These are phyloP conservation scores for Passalora sequoiae DNA, from an alignment of 2,329 filamentous ascomycete genomes.

Conservation along the genomic window DNA sequence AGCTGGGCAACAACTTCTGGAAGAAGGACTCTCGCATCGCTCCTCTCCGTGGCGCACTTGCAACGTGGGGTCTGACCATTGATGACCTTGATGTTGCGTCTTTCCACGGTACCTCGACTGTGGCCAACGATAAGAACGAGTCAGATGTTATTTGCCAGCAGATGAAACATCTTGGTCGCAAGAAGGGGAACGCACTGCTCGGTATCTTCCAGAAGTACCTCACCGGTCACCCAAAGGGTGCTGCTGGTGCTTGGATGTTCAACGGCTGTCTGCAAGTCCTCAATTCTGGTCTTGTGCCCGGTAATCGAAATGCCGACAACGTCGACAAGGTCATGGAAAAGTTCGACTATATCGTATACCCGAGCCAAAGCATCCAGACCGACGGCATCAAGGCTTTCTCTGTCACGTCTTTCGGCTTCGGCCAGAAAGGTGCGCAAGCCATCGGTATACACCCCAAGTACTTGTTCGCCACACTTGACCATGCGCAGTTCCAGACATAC, in stretches of 20 bases:
- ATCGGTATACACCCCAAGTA: slow-evolving; percentile 97
- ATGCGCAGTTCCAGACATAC: slow-evolving; percentile 76
- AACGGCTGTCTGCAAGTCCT: slow-evolving; percentile 96
- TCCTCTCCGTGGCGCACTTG: slow-evolving; percentile 88
- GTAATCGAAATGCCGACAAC: slow-evolving; percentile 97
- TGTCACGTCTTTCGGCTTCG: slow-evolving; percentile 97
- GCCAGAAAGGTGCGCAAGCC: slow-evolving; percentile 95
- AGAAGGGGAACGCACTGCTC: slow-evolving; percentile 91
- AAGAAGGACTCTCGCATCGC: slow-evolving; percentile 90
- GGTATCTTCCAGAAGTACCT: slow-evolving; percentile 99
- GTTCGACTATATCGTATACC: slow-evolving; percentile 97
- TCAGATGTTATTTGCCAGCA: slow-evolving; percentile 96
- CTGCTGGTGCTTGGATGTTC: slow-evolving; percentile 99
- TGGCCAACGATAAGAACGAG: slow-evolving; percentile 99
- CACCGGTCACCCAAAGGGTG: slow-evolving; percentile 98
- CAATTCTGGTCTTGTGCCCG: slow-evolving; percentile 87
- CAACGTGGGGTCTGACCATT: slow-evolving; percentile 96
- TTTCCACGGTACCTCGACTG: slow-evolving; percentile 97
- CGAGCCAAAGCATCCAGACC: slow-evolving; percentile 89
- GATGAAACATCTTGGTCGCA: slow-evolving; percentile 86
- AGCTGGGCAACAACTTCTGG: slow-evolving; percentile 98
- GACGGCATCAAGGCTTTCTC: slow-evolving; percentile 98
- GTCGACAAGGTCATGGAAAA: slow-evolving; percentile 94
- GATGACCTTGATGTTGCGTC: slow-evolving; percentile 93
- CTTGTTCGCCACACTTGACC: slow-evolving; percentile 87